Base-by-base conservation (phyloP, 345 rosid genomes). In the Eucalyptus marginata region DNA sequence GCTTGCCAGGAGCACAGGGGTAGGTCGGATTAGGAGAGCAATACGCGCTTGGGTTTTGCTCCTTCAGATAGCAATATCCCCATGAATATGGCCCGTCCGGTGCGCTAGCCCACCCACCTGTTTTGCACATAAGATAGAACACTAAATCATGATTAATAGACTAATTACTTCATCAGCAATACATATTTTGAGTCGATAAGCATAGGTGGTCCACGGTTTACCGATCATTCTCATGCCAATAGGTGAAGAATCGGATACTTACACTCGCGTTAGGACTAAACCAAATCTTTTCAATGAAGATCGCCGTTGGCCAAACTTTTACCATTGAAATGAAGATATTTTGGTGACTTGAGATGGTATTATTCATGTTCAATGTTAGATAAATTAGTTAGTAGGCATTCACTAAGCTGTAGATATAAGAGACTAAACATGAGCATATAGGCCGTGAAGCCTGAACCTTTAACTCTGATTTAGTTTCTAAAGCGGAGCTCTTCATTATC, bases 81-180 rank as follows among this genome's bases (percentile, higher is more conserved):
- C 97, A 94, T 4, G 98, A 92, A 86, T 94, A 96, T 27, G 95
- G 95, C 49, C 95, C 96, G 51, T 94, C 96, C 18, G 95, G 95
- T 54, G 97, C 95, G 71, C 92, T 93, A 54, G 93, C 59, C 95
- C 94, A 91, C 36, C 95, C 95, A 9, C 96, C 96, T 64, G 89
- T 89, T 86, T 86, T 52, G 86, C 31, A 13, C 27, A 68, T 44
- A 85, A 36, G 6, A 76, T 5, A 20, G 83, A 76, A 20, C 27
- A 6, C 12, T 36, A 40, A 76, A 76, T 36, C 47, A 10, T 76
- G 83, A 20, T 18, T 36, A 76, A 10, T 10, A 76, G 83, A 76
- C 7, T 76, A 76, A 76, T 36, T 20, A 36, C 47, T 36, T 36
- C 83, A 36, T 36, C 47, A 20, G 83, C 24, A 36, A 18, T 11